Evolutionary conservation across 1,139 yeast genomes (phyloP).

Genomic region (Blastobotrys aristatus): DNA sequence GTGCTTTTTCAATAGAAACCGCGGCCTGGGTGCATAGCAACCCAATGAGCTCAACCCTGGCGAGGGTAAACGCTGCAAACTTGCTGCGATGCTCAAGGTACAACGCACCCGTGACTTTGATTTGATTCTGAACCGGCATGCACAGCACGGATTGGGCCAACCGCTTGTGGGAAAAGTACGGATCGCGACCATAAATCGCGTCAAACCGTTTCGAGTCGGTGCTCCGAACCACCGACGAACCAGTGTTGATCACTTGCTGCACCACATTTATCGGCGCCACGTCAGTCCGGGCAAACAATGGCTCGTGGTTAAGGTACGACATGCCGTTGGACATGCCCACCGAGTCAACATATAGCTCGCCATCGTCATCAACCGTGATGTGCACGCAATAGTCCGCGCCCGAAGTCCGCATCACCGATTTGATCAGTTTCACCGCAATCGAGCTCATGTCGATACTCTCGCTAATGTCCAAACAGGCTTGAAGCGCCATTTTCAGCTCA

Average conservation of each 20-base stretch:
- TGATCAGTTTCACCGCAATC: conserved; percentile 41
- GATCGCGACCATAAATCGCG: conserved; percentile 39
- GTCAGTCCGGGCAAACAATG: conserved; percentile 42
- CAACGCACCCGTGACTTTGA: conserved; percentile 45
- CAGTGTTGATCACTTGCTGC: conserved; percentile 40
- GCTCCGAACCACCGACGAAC: conserved; percentile 39
- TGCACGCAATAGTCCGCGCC: conserved; percentile 47
- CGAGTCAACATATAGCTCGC: conserved; percentile 41
- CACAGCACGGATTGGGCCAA: conserved; percentile 41
- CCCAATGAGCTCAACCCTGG: conserved; percentile 42
- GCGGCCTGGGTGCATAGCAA: conserved; percentile 52
- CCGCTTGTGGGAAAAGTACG: conserved; percentile 40
- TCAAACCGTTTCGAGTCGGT: conserved; percentile 40
- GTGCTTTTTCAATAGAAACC: conserved; percentile 48
- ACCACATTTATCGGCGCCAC: conserved; percentile 45
- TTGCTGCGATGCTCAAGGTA: conserved; percentile 42
- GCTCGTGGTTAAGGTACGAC: conserved; percentile 38
- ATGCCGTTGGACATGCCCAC: conserved; percentile 42
- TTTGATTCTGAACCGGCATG: conserved; percentile 45
- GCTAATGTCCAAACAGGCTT: conserved; percentile 47
- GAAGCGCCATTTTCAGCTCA: conserved; percentile 31
- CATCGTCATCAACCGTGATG: conserved; percentile 36
- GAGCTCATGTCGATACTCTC: conserved; percentile 43
- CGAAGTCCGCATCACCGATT: conserved; percentile 41
- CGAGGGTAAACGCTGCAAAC: conserved; percentile 32